Conservation (phyloP, 2,329 filamentous ascomycete genomes). For the Mycosphaerella sp. region DNA sequence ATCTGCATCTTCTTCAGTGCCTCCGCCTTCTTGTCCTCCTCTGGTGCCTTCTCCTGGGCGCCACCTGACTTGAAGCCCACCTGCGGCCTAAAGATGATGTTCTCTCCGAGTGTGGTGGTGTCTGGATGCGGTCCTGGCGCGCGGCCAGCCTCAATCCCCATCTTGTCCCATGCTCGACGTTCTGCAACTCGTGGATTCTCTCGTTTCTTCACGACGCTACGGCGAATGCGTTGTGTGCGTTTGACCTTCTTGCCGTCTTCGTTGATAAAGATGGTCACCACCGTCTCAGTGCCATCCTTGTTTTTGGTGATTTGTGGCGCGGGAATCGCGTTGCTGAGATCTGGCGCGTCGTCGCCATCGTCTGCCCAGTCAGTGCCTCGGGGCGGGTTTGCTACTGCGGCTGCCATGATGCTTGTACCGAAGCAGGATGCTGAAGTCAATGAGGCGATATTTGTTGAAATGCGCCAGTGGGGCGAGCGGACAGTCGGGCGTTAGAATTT, state of each 20-base stretch:
- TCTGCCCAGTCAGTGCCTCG: conserved; percentile 82
- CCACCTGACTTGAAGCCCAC: conserved; percentile 90
- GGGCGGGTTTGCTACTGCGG: conserved; percentile 30
- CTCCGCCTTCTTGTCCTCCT: conserved; percentile 63
- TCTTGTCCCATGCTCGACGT: conserved; percentile 88
- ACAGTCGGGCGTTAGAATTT: too few species aligned
- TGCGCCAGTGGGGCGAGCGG: conserved; percentile 3
- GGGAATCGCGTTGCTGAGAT: conserved; percentile 70
- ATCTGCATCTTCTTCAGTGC: conserved; percentile 97
- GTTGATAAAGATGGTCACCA: conserved; percentile 82
- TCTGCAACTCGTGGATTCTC: conserved; percentile 97
- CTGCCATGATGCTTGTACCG: conserved; percentile 22
- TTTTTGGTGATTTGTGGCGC: conserved; percentile 84
- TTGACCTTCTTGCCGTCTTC: conserved; percentile 95
- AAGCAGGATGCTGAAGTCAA: neutral
- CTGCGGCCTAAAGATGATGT: conserved; percentile 92
- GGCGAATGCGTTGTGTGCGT: conserved; percentile 90
- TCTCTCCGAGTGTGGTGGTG: conserved; percentile 91
- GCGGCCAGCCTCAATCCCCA: conserved; percentile 84
- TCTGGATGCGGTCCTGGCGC: conserved; percentile 72
- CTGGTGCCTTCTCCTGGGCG: conserved; percentile 64
- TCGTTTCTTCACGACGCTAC: conserved; percentile 83
- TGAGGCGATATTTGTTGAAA: conserved; percentile 3
- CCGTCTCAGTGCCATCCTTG: conserved; percentile 97
- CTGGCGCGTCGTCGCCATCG: conserved; percentile 66